Evolutionary conservation across 2,329 filamentous ascomycete species (phyloP).

Genomic region (Dothideomycetidae sp.): DNA sequence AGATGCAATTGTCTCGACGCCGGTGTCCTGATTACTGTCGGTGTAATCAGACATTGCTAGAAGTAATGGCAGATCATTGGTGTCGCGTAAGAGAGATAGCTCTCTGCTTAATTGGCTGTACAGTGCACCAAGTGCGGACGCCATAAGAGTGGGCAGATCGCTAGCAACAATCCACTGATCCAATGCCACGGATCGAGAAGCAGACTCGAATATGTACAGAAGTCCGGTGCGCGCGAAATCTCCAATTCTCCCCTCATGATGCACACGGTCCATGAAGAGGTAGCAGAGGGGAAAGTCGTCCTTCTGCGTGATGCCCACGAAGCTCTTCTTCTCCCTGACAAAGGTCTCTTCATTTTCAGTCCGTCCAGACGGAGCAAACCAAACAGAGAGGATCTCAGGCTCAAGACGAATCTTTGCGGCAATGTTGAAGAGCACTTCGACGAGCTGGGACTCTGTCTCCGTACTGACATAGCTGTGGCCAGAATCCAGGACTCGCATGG

Average conservation of each 20-base stretch:
- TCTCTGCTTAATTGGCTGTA: constrained; percentile 63
- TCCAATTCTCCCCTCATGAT: constrained; percentile 84
- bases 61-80: constrained; percentile 64
- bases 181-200: constrained; percentile 63
- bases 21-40: constrained; percentile 52
- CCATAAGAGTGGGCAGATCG: constrained; percentile 92
- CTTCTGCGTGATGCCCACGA: constrained; percentile 70
- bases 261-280: constrained; percentile 88
- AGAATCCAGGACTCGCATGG: constrained; percentile 62
- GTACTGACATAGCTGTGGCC: constrained; percentile 59
- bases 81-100: constrained; percentile 63
- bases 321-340: constrained; percentile 46
- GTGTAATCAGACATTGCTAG: constrained; percentile 81
- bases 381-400: constrained; percentile 72
- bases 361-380: constrained; percentile 54
- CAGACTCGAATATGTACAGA: constrained; percentile 89
- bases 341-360: constrained; percentile 23
- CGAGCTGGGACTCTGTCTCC: constrained; percentile 75
- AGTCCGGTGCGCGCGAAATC: constrained; percentile 92
- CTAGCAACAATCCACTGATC: constrained; percentile 97
- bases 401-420: constrained; percentile 89
- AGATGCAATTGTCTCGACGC: constrained; percentile 61
- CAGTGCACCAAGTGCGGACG: constrained; percentile 72
- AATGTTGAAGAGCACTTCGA: constrained; percentile 90
- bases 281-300: constrained; percentile 95